Percentiles rank a stretch among this genome's conserved stretches.
Evolutionary conservation across 805 yeast species (phyloP).

Genomic region (Saturnispora hagleri): DNA sequence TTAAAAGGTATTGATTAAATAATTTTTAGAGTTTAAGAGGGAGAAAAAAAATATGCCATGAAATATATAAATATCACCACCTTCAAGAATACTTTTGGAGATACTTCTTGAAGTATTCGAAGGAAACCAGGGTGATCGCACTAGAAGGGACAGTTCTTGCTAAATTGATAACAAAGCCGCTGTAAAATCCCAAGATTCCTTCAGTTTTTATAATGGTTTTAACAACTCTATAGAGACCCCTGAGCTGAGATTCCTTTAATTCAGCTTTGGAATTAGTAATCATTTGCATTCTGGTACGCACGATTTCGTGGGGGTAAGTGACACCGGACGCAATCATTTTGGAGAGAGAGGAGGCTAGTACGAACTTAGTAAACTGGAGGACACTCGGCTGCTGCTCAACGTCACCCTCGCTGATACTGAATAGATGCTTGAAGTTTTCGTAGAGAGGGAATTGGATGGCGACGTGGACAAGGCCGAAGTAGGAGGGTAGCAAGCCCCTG

Average conservation of each 20-base stretch:
- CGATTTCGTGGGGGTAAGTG: slow-evolving; percentile 93
- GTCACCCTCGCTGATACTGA: slow-evolving; percentile 23
- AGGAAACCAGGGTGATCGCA: slow-evolving; percentile 90
- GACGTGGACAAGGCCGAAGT: slow-evolving; percentile 85
- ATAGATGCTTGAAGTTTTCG: slow-evolving; percentile 61
- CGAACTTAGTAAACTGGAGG: slow-evolving; percentile 31
- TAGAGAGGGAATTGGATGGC: slow-evolving; percentile 95
- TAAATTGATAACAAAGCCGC: slow-evolving; percentile 80
- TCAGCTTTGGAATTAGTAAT: slow-evolving; percentile 14
- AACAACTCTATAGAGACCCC: slow-evolving; percentile 24
- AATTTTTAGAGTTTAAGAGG: background rate
- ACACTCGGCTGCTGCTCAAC: slow-evolving; percentile 6
- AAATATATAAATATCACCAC: background rate
- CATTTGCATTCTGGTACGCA: slow-evolving; percentile 85
- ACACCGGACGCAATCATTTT: slow-evolving; percentile 83
- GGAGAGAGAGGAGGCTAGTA: slow-evolving; percentile 66
- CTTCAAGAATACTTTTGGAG: slow-evolving; percentile 23
- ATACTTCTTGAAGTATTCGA: slow-evolving; percentile 65
- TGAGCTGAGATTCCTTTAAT: slow-evolving; percentile 20
- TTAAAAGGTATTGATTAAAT: background rate
- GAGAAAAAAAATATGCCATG: background rate
- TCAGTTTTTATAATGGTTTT: slow-evolving; percentile 46
- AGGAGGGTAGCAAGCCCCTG: slow-evolving; percentile 82
- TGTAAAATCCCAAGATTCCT: slow-evolving; percentile 76
- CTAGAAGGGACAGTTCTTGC: slow-evolving; percentile 90